A percentile compares a stretch with the other conserved stretches of the same genome.
phyloP scores from a whole-genome alignment of 2,329 filamentous ascomycete species.

The Xylariaceae sp. region DNA sequence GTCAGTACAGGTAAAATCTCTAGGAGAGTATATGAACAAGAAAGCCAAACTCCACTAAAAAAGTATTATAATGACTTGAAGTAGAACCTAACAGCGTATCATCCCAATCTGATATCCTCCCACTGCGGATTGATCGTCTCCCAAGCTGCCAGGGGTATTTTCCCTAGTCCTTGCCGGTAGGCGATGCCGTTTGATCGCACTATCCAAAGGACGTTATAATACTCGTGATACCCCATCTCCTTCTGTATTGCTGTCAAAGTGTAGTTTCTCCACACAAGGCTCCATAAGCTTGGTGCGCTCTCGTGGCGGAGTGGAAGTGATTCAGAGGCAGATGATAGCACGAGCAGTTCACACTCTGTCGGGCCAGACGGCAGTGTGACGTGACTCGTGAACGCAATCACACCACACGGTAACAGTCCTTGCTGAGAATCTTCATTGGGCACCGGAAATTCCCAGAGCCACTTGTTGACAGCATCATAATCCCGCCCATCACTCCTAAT shows the following conservation, averaged over 20 bases:
- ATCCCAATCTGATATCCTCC: too few relatives aligned
- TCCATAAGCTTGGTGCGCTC: not conserved
- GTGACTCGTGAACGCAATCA: not conserved
- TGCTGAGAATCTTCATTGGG: too few relatives aligned
- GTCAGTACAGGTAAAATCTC: too few relatives aligned
- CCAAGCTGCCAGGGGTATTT: not conserved
- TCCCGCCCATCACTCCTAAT: not conserved
- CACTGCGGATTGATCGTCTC: too few relatives aligned
- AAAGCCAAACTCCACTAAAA: too few relatives aligned
- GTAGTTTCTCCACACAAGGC: not conserved
- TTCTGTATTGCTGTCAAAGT: not conserved
- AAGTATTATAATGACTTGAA: too few relatives aligned
- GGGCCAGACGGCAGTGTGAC: not conserved
- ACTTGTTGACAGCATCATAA: not conserved
- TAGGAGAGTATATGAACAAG: too few relatives aligned
- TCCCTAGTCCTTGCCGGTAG: conserved; percentile 7
- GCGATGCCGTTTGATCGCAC: conserved; percentile 7
- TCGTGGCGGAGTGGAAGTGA: not conserved
- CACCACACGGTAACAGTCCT: too few relatives aligned
- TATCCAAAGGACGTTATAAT: conserved; percentile 5
- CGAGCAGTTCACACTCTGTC: not conserved
- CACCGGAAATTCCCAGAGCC: not conserved
- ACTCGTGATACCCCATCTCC: not conserved
- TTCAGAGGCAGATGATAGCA: not conserved
- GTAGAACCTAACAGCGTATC: too few relatives aligned